Evolutionary conservation across 225 moss, liverwort and hornwort genomes (phyloP).

Genomic region (Marchantia polymorpha): DNA sequence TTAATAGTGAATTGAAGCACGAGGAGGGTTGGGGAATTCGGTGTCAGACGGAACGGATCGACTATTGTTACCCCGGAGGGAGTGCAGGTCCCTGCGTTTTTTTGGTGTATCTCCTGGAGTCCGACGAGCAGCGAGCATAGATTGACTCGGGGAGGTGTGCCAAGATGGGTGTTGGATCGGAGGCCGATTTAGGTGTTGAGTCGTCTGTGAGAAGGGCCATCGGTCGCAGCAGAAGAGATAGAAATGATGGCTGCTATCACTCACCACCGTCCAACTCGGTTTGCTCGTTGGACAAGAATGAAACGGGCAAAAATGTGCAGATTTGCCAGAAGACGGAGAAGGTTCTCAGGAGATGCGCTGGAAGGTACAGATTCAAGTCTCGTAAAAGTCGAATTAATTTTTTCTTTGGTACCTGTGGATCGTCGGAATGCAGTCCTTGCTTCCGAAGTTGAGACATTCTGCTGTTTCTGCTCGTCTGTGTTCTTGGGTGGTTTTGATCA

Average conservation of each 20-base stretch:
- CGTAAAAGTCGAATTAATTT: too few relatives aligned
- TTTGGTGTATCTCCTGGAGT: not conserved
- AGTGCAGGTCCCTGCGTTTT: too few relatives aligned
- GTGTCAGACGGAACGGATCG: too few relatives aligned
- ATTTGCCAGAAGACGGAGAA: conserved; percentile 67
- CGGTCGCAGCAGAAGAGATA: conserved; percentile 28
- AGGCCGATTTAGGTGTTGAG: not conserved
- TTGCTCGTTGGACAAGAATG: conserved; percentile 52
- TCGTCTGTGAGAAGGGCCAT: not conserved
- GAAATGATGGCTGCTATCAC: conserved; percentile 59
- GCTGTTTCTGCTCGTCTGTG: too few relatives aligned
- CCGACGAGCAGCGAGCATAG: not conserved
- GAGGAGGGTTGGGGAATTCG: too few relatives aligned
- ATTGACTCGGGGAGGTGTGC: not conserved
- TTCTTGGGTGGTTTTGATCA: too few relatives aligned
- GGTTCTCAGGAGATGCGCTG: conserved; percentile 60
- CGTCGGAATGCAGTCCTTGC: too few relatives aligned
- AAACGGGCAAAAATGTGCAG: conserved; percentile 42
- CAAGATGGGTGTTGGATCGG: not conserved
- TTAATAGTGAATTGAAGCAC: too few relatives aligned
- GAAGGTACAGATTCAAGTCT: conserved; percentile 40
- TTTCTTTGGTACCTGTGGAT: too few relatives aligned
- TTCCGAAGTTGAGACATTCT: too few relatives aligned
- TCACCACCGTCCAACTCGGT: conserved; percentile 59
- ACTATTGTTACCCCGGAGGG: too few relatives aligned